Base-by-base conservation (phyloP, 1,284 basidiomycete species). In the Fomitiporia mediterranea region DNA sequence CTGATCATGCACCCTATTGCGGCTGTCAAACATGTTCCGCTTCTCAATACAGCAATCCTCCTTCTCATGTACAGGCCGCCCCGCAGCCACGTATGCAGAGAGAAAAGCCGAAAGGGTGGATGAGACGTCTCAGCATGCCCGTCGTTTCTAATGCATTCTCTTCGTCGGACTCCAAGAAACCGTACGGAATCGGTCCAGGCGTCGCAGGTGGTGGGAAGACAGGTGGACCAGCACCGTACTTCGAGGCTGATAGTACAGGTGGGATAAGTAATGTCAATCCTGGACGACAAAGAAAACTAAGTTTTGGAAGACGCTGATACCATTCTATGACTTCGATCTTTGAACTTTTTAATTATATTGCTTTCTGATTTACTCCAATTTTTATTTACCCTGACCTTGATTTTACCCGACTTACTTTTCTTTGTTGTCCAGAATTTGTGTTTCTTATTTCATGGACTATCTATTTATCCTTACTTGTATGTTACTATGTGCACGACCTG, bases 121-220 rank as follows among this genome's bases (percentile, higher is more conserved):
- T 89, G 60, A 72, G 85, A 37, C 73, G 87, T 54, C 66, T 90
- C 57, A 90, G 87, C 63, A 87, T 89, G 85, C 86, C 87, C 1
- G 79, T 79, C 1, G 77, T 82, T 25, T 72, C 74, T 19, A 76
- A 75, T 53, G 76, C 81, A 19, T 82, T 86, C 63, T 76, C 74
- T 4, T 62, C 65, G 11, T 59, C 59, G 19, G 70, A 71, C 34
- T 66, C 68, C 7, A 51, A 57, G 51, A 53, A 53, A 34, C 11
- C 42, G n/a, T 44, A 40, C 15, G 56, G 51, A 2, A 17, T 34
- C 48, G 56, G 47, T 23, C 39, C 39, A 19, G 56, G 50, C 21
- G 61, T 48, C 61, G 64, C 42, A 53, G 50, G 30, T 61, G 69
- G 68, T 6, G 55, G 56, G 25, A 15, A 17, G 60, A 59, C 32